phyloP scores from a whole-genome alignment of 148 eudicot species.

The Selenicereus undatus region DNA sequence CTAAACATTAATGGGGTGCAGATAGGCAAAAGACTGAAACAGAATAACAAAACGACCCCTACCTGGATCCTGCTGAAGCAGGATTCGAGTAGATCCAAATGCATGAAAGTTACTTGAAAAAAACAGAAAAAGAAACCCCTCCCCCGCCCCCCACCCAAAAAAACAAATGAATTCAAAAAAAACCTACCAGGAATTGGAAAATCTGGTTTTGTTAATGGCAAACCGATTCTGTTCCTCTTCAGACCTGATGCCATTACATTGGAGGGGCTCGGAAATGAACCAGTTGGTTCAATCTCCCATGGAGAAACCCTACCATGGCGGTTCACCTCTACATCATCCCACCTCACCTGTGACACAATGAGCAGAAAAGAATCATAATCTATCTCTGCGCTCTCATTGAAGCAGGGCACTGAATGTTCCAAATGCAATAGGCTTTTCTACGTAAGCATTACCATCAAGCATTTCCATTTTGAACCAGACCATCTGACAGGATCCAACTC shows the following conservation, averaged over 20 bases:
- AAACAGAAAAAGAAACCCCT: background rate
- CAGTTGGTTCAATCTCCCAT: constrained; percentile 86
- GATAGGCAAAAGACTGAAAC: no score
- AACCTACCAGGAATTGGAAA: constrained; percentile 59
- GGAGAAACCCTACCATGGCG: constrained; percentile 91
- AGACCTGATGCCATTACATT: constrained; percentile 48
- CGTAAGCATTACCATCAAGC: constrained; percentile 60
- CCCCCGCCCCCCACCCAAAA: no score
- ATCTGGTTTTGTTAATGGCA: constrained; percentile 56
- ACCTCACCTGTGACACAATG: constrained; percentile 66
- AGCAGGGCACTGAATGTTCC: background rate
- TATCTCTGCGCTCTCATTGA: no score
- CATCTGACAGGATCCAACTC: constrained; percentile 83
- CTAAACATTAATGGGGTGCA: background rate
- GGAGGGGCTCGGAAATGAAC: constrained; percentile 59
- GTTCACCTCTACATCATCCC: constrained; percentile 76
- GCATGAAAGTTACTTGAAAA: background rate
- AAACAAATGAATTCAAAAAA: background rate
- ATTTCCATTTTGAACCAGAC: constrained; percentile 97
- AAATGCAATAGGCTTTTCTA: background rate
- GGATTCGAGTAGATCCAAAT: background rate
- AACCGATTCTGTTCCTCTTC: constrained; percentile 72
- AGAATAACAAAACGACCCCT: background rate
- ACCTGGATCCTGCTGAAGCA: background rate
- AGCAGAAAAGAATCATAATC: background rate